Evolutionary conservation across 1,139 yeast genomes (phyloP).

Genomic region (Geotrichum australiense): DNA sequence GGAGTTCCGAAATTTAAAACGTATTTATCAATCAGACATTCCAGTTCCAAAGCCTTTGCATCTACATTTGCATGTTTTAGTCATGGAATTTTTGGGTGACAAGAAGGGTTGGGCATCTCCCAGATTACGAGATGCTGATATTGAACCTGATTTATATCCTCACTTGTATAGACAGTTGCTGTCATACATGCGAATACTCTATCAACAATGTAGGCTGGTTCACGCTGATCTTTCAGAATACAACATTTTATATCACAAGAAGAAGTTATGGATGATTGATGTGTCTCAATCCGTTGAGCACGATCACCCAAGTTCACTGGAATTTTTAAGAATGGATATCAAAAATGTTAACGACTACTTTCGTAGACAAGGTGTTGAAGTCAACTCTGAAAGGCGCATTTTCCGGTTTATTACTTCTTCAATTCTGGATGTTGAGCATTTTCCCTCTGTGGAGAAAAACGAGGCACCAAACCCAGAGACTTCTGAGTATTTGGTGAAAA

Average conservation of each 20-base stretch:
- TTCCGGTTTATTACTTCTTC: slow-evolving; percentile 59
- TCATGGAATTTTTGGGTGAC: slow-evolving; percentile 87
- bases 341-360: slow-evolving; percentile 91
- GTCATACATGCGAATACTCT: slow-evolving; percentile 78
- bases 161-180: slow-evolving; percentile 71
- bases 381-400: slow-evolving; percentile 72
- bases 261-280: slow-evolving; percentile 78
- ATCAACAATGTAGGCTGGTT: slow-evolving; percentile 79
- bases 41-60: slow-evolving; percentile 92
- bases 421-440: slow-evolving; percentile 12
- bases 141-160: slow-evolving; percentile 47
- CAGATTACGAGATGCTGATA: slow-evolving; percentile 63
- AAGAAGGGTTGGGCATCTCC: slow-evolving; percentile 75
- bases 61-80: slow-evolving; percentile 80
- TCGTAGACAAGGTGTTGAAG: slow-evolving; percentile 60
- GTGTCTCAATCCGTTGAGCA: slow-evolving; percentile 98
- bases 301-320: slow-evolving; percentile 94
- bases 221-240: slow-evolving; percentile 98
- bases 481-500: slow-evolving; percentile 22
- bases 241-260: slow-evolving; percentile 77
- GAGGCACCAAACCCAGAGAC: slow-evolving; percentile 25
- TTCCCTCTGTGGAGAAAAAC: slow-evolving; percentile 28
- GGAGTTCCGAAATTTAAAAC: slow-evolving; percentile 84
- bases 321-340: slow-evolving; percentile 93
- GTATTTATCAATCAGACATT: slow-evolving; percentile 70